These are phyloP conservation scores for Xerocomellus amylosporus DNA, from an alignment of 768 basidiomycete species.

Conservation along the genomic window DNA sequence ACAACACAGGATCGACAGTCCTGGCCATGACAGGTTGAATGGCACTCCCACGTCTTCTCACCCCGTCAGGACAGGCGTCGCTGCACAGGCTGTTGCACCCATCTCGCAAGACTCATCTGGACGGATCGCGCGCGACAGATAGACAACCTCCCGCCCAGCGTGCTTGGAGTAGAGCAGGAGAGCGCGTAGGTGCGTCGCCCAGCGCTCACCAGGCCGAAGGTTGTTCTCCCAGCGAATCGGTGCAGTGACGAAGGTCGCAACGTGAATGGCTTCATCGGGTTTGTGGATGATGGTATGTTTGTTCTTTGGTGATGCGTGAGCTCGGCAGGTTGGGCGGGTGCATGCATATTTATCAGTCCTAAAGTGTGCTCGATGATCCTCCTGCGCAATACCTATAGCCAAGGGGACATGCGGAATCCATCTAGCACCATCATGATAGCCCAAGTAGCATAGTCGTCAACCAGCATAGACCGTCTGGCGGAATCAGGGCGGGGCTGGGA, in stretches of 20 bases:
- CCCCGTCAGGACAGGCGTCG: not conserved
- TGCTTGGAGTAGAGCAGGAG: conserved; percentile 10
- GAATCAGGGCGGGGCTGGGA: no score
- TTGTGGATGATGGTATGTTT: conserved; percentile 17
- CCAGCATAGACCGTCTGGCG: no score
- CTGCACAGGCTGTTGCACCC: conserved; percentile 11
- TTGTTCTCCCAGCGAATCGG: conserved; percentile 15
- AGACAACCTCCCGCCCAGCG: conserved; percentile 9
- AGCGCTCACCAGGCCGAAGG: conserved; percentile 15
- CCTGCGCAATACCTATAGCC: not conserved
- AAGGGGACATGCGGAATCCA: not conserved
- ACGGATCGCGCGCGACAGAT: conserved; percentile 13
- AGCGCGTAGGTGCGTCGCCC: conserved; percentile 12
- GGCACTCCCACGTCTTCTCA: no score
- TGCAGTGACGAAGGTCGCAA: conserved; percentile 16
- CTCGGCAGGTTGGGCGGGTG: not conserved
- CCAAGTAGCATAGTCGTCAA: no score
- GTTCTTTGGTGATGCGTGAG: not conserved
- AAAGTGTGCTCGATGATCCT: not conserved
- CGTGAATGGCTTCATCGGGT: conserved; percentile 19
- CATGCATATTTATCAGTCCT: not conserved
- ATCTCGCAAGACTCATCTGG: conserved; percentile 18
- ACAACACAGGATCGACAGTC: no score
- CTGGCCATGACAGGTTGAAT: no score
- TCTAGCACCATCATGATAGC: no score